These are phyloP conservation scores for Kokia cookei DNA, from an alignment of 441 rosid genomes.

Conservation along the genomic window DNA sequence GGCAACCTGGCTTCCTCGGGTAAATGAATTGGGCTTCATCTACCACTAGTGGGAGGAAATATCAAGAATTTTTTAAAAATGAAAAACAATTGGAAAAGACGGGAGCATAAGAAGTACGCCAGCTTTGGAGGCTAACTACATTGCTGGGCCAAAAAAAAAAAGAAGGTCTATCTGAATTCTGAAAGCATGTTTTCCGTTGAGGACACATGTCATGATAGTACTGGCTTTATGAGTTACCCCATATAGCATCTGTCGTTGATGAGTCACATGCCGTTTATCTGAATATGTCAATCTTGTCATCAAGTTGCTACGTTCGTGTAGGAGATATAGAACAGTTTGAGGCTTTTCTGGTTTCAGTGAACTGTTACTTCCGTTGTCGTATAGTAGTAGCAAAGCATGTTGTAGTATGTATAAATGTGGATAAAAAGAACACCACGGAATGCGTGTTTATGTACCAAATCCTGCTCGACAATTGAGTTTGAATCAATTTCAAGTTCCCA, in stretches of 20 bases:
- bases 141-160: background rate
- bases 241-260: constrained; percentile 3
- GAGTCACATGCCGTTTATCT: constrained; percentile 9
- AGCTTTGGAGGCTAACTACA: constrained; percentile 13
- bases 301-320: background rate
- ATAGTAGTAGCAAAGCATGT: background rate
- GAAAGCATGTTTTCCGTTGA: constrained; percentile 12
- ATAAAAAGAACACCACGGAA: background rate
- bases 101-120: background rate
- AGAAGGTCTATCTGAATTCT: constrained; percentile 4
- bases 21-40: constrained; percentile 2
- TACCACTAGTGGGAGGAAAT: background rate
- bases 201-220: background rate
- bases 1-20: background rate
- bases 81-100: constrained; percentile 1
- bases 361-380: background rate
- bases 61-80: background rate
- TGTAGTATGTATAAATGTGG: background rate
- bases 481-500: background rate
- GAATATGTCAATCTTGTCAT: constrained; percentile 4
- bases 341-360: background rate
- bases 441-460: background rate
- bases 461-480: background rate
- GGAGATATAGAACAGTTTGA: constrained; percentile 3
- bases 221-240: background rate